phyloP scores from a whole-genome alignment of 2,329 filamentous ascomycete species.

The Epichloe bromicola region DNA sequence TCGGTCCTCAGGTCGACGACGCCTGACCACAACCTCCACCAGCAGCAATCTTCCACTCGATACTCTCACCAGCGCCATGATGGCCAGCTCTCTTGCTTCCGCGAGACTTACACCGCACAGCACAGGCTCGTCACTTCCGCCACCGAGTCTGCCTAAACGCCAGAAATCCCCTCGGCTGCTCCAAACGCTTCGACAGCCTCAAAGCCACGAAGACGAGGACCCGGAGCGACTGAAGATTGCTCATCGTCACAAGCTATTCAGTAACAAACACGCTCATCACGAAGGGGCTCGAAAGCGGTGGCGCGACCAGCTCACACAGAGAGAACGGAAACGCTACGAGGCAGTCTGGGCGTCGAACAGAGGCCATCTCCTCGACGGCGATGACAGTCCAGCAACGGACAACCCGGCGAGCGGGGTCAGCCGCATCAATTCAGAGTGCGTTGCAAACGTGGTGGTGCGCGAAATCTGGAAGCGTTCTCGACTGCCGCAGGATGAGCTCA shows the following conservation, averaged over 20 bases:
- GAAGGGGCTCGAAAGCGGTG: constrained; percentile 65
- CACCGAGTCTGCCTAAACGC: constrained; percentile 25
- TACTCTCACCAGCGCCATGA: constrained; percentile 59
- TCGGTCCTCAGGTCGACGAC: constrained; percentile 16
- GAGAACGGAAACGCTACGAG: constrained; percentile 70
- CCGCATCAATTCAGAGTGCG: constrained; percentile 31
- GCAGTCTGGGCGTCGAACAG: constrained; percentile 76
- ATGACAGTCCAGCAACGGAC: constrained; percentile 6
- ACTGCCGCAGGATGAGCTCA: constrained; percentile 53
- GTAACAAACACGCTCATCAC: constrained; percentile 56
- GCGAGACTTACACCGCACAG: constrained; percentile 35
- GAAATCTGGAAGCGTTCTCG: constrained; percentile 67
- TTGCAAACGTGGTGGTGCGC: constrained; percentile 54
- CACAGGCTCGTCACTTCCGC: constrained; percentile 22
- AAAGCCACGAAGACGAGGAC: constrained; percentile 38
- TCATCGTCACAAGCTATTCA: constrained; percentile 39
- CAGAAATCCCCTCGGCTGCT: constrained; percentile 43
- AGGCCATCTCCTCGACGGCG: constrained; percentile 35
- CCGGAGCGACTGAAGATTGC: constrained; percentile 32
- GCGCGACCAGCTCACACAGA: constrained; percentile 59
- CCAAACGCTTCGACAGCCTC: constrained; percentile 50
- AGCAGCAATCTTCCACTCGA: constrained; percentile 39
- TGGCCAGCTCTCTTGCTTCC: constrained; percentile 61
- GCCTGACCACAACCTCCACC: constrained; percentile 15
- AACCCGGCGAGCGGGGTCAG: constrained; percentile 9